Conservation (phyloP, 148 eudicot species). For the Salicornia ramosissima region DNA sequence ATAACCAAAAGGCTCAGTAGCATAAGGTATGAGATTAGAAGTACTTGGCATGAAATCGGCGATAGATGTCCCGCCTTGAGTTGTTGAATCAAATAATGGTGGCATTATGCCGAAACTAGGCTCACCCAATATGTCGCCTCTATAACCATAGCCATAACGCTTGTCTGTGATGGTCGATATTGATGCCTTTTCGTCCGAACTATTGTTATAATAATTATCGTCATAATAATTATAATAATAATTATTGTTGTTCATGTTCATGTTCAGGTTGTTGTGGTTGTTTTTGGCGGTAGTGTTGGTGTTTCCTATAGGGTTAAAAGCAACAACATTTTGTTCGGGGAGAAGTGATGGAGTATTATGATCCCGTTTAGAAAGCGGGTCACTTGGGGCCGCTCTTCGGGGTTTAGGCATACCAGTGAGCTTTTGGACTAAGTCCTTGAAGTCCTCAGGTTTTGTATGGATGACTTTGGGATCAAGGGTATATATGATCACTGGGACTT, state of each 20-base stretch:
- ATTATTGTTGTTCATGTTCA: too few relatives aligned
- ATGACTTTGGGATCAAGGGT: slow-evolving; percentile 62
- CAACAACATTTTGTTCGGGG: neutral
- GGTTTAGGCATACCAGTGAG: slow-evolving; percentile 48
- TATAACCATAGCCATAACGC: slow-evolving; percentile 24
- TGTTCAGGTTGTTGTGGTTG: neutral
- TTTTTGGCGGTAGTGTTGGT: neutral
- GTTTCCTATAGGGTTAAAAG: neutral
- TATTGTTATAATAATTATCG: too few relatives aligned
- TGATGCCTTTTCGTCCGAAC: slow-evolving; percentile 31
- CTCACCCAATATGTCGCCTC: slow-evolving; percentile 18
- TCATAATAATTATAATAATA: too few relatives aligned
- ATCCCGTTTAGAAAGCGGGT: neutral
- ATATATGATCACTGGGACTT: slow-evolving; percentile 59
- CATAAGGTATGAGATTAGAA: slow-evolving; percentile 1
- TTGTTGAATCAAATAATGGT: slow-evolving; percentile 20
- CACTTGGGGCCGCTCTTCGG: neutral
- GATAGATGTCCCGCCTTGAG: neutral
- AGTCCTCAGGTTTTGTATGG: slow-evolving; percentile 52
- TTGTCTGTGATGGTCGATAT: slow-evolving; percentile 38
- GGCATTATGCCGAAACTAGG: slow-evolving; percentile 23
- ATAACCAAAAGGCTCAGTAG: slow-evolving; percentile 13
- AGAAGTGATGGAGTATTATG: neutral
- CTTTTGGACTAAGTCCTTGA: slow-evolving; percentile 71
- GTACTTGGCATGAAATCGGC: slow-evolving; percentile 6